These are phyloP conservation scores for Sporothrix curviconia DNA, from an alignment of 2,329 filamentous ascomycete species.

Conservation along the genomic window DNA sequence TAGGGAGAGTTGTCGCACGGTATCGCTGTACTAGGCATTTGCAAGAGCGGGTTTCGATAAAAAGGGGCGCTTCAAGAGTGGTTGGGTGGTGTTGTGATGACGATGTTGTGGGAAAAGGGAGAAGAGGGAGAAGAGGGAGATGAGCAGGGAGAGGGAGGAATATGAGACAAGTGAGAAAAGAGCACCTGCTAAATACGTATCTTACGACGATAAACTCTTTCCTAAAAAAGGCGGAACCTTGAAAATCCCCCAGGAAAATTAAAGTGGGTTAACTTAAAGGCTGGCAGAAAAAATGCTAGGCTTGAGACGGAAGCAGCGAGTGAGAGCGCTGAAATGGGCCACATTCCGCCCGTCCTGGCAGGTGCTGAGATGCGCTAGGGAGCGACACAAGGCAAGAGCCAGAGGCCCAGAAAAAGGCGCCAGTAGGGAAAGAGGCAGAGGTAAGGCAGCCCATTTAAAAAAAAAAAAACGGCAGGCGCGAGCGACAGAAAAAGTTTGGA, in stretches of 20 bases:
- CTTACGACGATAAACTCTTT: too few species aligned
- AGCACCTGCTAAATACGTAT: background rate
- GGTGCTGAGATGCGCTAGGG: constrained; percentile 5
- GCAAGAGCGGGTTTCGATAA: constrained; percentile 21
- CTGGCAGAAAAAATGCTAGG: background rate
- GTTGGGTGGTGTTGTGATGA: constrained; percentile 8
- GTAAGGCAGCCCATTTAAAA: too few species aligned
- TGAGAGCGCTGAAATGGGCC: too few species aligned
- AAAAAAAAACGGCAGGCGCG: constrained; percentile 1
- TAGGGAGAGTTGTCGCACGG: constrained; percentile 38
- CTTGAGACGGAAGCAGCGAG: background rate
- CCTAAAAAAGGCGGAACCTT: constrained; percentile 2
- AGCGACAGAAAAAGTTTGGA: background rate
- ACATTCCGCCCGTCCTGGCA: background rate
- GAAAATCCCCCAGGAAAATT: constrained; percentile 10
- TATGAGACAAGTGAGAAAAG: background rate
- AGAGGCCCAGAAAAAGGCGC: too few species aligned
- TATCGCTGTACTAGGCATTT: constrained; percentile 51
- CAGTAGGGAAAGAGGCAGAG: background rate
- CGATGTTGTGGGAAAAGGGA: constrained; percentile 5
- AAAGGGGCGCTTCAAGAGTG: constrained; percentile 5
- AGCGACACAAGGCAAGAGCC: background rate
- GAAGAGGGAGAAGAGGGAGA: background rate
- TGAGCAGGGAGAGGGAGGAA: background rate
- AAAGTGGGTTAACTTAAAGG: background rate